A percentile compares a stretch with the other conserved stretches of the same genome.
phyloP scores from a whole-genome alignment of 148 eudicot species.

The Nepenthes gracilis region DNA sequence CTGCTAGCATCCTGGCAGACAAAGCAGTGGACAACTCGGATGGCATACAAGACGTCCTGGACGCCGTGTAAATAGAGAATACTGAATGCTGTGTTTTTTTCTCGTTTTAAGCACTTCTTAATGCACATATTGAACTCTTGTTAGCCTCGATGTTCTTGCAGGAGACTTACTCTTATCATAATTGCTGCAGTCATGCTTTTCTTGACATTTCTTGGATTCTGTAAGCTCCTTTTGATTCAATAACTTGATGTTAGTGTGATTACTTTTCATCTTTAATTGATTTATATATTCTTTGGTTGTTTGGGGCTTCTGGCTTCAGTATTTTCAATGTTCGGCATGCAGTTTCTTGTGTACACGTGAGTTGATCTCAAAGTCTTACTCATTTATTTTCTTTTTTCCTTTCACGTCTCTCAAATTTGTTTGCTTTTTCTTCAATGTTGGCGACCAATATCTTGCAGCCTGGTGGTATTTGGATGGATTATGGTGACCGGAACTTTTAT shows the following conservation, averaged over 20 bases:
- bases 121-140: background rate
- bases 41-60: slow-evolving; percentile 40
- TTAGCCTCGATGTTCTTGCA: slow-evolving; percentile 15
- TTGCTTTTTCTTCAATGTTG: background rate
- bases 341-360: slow-evolving; percentile 66
- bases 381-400: background rate
- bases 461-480: slow-evolving; percentile 74
- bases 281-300: slow-evolving; percentile 23
- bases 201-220: slow-evolving; percentile 65
- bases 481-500: slow-evolving; percentile 67
- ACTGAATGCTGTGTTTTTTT: background rate
- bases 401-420: background rate
- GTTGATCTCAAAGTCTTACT: slow-evolving; percentile 15
- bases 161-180: slow-evolving; percentile 65
- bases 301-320: slow-evolving; percentile 61
- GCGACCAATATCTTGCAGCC: slow-evolving; percentile 29
- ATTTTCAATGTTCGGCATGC: slow-evolving; percentile 70
- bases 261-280: background rate
- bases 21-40: slow-evolving; percentile 39
- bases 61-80: slow-evolving; percentile 39
- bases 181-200: slow-evolving; percentile 74
- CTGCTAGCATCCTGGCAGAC: slow-evolving; percentile 40
- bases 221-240: slow-evolving; percentile 24
- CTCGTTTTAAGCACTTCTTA: background rate
- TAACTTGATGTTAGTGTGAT: background rate